These are phyloP conservation scores for Acer campestre DNA, from an alignment of 345 rosid species.

Conservation along the genomic window DNA sequence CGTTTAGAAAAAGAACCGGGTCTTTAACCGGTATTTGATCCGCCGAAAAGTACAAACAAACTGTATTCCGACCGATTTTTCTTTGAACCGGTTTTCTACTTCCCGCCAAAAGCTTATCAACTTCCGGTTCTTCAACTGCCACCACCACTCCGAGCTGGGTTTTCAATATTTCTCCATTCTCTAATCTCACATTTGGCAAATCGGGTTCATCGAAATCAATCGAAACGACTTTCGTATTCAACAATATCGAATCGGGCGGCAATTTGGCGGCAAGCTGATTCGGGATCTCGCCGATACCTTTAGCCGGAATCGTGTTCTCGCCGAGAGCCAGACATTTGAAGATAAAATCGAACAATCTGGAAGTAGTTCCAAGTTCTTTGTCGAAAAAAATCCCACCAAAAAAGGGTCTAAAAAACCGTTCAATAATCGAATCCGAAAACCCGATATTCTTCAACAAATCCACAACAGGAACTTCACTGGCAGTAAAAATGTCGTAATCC, in stretches of 20 bases:
- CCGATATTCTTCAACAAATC: constrained; percentile 58
- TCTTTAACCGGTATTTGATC: constrained; percentile 61
- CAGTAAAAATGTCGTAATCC: constrained; percentile 49
- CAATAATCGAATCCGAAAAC: constrained; percentile 63
- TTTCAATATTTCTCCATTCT: constrained; percentile 50
- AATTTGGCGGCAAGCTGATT: constrained; percentile 60
- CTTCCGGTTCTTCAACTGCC: constrained; percentile 84
- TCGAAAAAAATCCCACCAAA: constrained; percentile 95
- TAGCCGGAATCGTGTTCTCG: constrained; percentile 77
- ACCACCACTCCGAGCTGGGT: constrained; percentile 68
- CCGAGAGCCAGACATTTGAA: constrained; percentile 96
- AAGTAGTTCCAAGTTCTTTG: constrained; percentile 71
- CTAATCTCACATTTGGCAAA: constrained; percentile 45
- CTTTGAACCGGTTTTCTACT: constrained; percentile 30
- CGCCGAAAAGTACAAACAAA: constrained; percentile 76
- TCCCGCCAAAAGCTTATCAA: constrained; percentile 56
- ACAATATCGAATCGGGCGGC: constrained; percentile 49
- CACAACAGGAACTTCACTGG: constrained; percentile 54
- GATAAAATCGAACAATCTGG: constrained; percentile 77
- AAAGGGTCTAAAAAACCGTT: constrained; percentile 76
- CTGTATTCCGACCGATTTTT: constrained; percentile 64
- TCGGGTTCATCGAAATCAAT: constrained; percentile 41
- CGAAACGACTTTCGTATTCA: constrained; percentile 61
- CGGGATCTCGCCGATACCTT: constrained; percentile 80
- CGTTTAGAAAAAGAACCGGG: constrained; percentile 78